Percentiles rank a stretch among this genome's conserved stretches.
Evolutionary conservation across 306 rosid species (phyloP).

Genomic region (Gillenia trifoliata): DNA sequence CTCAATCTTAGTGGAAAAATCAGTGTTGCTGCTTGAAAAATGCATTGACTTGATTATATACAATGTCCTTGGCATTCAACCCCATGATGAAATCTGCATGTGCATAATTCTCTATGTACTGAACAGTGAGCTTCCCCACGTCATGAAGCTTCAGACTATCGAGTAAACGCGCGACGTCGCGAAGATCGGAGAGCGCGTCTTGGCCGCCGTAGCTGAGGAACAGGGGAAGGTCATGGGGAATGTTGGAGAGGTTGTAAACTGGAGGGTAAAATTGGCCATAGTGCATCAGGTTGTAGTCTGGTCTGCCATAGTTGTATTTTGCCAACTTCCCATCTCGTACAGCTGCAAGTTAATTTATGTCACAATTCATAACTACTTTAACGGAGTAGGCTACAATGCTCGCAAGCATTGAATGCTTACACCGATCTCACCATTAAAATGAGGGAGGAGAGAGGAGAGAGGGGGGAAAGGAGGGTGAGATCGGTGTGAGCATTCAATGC

Average conservation of each 20-base stretch:
- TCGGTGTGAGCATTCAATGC: too few relatives aligned
- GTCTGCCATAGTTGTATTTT: slow-evolving; percentile 52
- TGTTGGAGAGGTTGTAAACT: slow-evolving; percentile 68
- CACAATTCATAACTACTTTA: background rate
- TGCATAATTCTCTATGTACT: slow-evolving; percentile 60
- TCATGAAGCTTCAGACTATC: slow-evolving; percentile 55
- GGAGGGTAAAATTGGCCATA: slow-evolving; percentile 64
- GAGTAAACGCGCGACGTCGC: slow-evolving; percentile 57
- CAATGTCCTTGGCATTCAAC: slow-evolving; percentile 60
- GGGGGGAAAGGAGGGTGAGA: too few relatives aligned
- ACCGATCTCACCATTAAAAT: too few relatives aligned
- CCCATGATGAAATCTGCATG: slow-evolving; percentile 79
- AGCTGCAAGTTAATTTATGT: slow-evolving; percentile 32
- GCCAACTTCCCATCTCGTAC: slow-evolving; percentile 52
- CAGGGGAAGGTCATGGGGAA: slow-evolving; percentile 65
- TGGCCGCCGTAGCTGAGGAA: slow-evolving; percentile 82
- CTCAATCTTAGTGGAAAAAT: background rate
- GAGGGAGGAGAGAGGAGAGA: too few relatives aligned
- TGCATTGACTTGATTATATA: slow-evolving; percentile 44
- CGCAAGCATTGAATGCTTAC: too few relatives aligned
- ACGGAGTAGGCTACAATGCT: too few relatives aligned
- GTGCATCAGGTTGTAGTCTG: slow-evolving; percentile 44
- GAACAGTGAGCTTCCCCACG: slow-evolving; percentile 50
- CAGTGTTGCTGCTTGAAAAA: slow-evolving; percentile 49
- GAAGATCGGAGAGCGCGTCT: slow-evolving; percentile 69